Evolutionary conservation across 805 yeast genomes (phyloP).

Genomic region (Ogataea haglerorum): DNA sequence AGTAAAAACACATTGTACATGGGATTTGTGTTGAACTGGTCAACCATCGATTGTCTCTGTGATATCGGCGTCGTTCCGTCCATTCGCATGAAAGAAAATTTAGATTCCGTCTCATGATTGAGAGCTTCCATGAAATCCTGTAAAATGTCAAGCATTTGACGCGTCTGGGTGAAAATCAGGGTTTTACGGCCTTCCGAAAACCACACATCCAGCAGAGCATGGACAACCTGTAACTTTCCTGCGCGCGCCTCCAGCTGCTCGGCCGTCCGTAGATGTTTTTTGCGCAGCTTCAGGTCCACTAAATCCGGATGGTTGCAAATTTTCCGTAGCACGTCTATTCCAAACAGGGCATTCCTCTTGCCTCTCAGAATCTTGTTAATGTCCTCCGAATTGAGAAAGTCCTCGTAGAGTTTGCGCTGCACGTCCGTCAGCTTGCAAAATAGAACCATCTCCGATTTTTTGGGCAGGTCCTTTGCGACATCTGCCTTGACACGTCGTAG

Average conservation of each 20-base stretch:
- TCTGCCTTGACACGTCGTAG: slow-evolving; percentile 85
- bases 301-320: slow-evolving; percentile 97
- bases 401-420: slow-evolving; percentile 72
- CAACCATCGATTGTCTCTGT: slow-evolving; percentile 75
- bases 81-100: slow-evolving; percentile 70
- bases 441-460: slow-evolving; percentile 89
- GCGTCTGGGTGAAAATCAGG: slow-evolving; percentile 84
- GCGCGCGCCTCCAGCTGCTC: slow-evolving; percentile 49
- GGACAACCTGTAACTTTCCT: slow-evolving; percentile 89
- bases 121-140: slow-evolving; percentile 57
- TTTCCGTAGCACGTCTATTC: slow-evolving; percentile 85
- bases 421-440: slow-evolving; percentile 80
- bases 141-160: slow-evolving; percentile 88
- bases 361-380: slow-evolving; percentile 69
- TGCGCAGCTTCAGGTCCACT: slow-evolving; percentile 40
- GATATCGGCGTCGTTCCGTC: slow-evolving; percentile 89
- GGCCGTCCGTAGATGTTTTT: slow-evolving; percentile 13
- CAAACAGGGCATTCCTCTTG: slow-evolving; percentile 75
- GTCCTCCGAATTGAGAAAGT: slow-evolving; percentile 75
- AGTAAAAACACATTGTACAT: slow-evolving; percentile 64
- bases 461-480: slow-evolving; percentile 92
- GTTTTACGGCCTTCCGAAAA: slow-evolving; percentile 71
- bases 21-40: slow-evolving; percentile 64
- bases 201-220: slow-evolving; percentile 75
- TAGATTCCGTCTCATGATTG: slow-evolving; percentile 26